Conservation (phyloP, 2,329 filamentous ascomycete genomes). For the Thermoascus crustaceus region DNA sequence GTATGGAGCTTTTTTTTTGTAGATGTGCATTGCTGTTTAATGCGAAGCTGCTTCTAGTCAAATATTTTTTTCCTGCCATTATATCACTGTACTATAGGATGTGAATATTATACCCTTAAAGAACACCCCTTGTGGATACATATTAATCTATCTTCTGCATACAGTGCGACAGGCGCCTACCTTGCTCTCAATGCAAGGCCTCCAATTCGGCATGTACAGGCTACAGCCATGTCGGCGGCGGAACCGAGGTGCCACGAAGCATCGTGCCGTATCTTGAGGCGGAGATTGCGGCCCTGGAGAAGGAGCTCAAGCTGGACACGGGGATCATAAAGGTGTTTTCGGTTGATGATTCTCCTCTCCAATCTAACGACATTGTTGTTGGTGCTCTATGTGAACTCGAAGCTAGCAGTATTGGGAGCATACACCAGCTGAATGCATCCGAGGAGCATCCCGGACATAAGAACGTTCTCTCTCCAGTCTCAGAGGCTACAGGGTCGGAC, state of each 20-base stretch:
- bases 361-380: no score
- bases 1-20: no score
- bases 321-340: constrained; percentile 16
- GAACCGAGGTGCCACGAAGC: constrained; percentile 22
- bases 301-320: constrained; percentile 19
- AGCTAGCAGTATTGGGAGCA: no score
- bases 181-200: constrained; percentile 21
- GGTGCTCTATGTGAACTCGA: no score
- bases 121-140: neutral
- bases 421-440: no score
- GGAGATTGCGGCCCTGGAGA: constrained; percentile 26
- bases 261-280: constrained; percentile 27
- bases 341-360: constrained; percentile 15
- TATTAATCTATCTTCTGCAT: neutral
- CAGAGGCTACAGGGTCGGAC: constrained; percentile 8
- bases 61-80: no score
- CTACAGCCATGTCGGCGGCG: constrained; percentile 17
- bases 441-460: neutral
- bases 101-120: neutral
- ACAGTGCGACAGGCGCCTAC: constrained; percentile 18
- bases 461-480: constrained; percentile 4
- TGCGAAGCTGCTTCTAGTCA: no score
- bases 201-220: constrained; percentile 21
- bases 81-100: no score
- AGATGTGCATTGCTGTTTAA: no score